phyloP scores from a whole-genome alignment of 768 basidiomycete genomes.

The Lyophyllum shimeji region DNA sequence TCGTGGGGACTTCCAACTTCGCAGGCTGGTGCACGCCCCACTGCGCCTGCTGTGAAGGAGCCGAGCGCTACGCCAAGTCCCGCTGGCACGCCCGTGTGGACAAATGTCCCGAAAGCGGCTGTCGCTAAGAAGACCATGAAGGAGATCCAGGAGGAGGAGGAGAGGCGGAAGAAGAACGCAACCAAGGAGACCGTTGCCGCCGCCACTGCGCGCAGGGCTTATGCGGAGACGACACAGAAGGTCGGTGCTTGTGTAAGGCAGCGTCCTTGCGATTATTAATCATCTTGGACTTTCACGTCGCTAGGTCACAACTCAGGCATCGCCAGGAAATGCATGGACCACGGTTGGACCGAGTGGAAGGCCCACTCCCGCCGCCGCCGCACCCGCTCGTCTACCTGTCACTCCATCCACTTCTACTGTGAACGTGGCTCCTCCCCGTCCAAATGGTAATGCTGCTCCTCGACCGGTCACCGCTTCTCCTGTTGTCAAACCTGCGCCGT shows the following conservation, averaged over 20 bases:
- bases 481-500: slow-evolving; percentile 29
- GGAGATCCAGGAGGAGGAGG: slow-evolving; percentile 98
- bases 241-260: slow-evolving; percentile 32
- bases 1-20: slow-evolving; percentile 89
- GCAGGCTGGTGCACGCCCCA: slow-evolving; percentile 61
- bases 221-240: slow-evolving; percentile 80
- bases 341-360: slow-evolving; percentile 85
- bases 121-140: slow-evolving; percentile 90
- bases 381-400: slow-evolving; percentile 30
- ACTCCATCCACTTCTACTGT: slow-evolving; percentile 30
- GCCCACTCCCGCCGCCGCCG: slow-evolving; percentile 30
- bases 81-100: slow-evolving; percentile 69
- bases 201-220: slow-evolving; percentile 62
- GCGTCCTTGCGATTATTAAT: neutral
- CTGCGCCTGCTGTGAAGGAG: slow-evolving; percentile 41
- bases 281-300: slow-evolving; percentile 8
- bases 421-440: slow-evolving; percentile 31
- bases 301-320: slow-evolving; percentile 25
- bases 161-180: slow-evolving; percentile 71
- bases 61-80: slow-evolving; percentile 25
- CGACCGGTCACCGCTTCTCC: slow-evolving; percentile 36
- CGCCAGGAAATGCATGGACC: slow-evolving; percentile 68
- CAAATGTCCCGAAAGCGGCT: slow-evolving; percentile 52
- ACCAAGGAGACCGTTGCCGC: slow-evolving; percentile 56
- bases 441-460: slow-evolving; percentile 38